Percentiles rank a stretch among this genome's conserved stretches.
Evolutionary conservation across 345 rosid species (phyloP).

Genomic region (Ceriops zippeliana): DNA sequence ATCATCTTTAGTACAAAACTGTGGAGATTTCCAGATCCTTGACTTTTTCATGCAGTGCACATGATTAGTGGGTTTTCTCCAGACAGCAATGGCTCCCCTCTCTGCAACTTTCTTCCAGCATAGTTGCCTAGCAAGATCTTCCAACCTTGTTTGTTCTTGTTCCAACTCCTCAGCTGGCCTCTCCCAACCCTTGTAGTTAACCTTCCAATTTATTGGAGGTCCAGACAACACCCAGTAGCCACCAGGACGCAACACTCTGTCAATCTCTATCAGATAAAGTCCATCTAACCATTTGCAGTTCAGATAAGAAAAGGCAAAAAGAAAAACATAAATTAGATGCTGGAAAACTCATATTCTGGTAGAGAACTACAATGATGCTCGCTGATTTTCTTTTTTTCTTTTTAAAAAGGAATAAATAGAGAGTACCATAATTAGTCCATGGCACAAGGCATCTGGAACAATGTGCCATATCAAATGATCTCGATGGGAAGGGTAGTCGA

Average conservation of each 20-base stretch:
- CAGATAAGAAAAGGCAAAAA: neutral
- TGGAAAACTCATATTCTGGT: neutral
- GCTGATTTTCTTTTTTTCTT: too few relatives aligned
- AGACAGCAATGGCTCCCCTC: conserved; percentile 46
- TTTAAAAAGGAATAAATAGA: neutral
- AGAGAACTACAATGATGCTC: neutral
- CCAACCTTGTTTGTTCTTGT: conserved; percentile 45
- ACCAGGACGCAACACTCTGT: conserved; percentile 61
- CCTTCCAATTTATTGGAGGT: conserved; percentile 58
- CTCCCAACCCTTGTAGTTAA: conserved; percentile 43
- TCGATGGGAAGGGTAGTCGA: conserved; percentile 57
- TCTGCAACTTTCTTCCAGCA: conserved; percentile 74
- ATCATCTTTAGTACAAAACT: conserved; percentile 36
- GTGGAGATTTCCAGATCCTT: conserved; percentile 34
- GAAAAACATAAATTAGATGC: neutral
- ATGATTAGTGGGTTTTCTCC: conserved; percentile 69
- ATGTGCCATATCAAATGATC: conserved; percentile 69
- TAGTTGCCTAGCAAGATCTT: conserved; percentile 46
- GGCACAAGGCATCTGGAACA: conserved; percentile 73
- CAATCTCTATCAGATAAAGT: conserved; percentile 65
- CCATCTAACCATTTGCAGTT: conserved; percentile 43
- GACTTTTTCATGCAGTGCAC: conserved; percentile 40
- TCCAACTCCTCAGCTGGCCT: conserved; percentile 37
- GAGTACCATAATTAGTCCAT: conserved; percentile 56
- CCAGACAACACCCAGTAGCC: conserved; percentile 73